These are phyloP conservation scores for Vitis hybrid DNA, from an alignment of 177 flowering plant genomes.

Conservation along the genomic window DNA sequence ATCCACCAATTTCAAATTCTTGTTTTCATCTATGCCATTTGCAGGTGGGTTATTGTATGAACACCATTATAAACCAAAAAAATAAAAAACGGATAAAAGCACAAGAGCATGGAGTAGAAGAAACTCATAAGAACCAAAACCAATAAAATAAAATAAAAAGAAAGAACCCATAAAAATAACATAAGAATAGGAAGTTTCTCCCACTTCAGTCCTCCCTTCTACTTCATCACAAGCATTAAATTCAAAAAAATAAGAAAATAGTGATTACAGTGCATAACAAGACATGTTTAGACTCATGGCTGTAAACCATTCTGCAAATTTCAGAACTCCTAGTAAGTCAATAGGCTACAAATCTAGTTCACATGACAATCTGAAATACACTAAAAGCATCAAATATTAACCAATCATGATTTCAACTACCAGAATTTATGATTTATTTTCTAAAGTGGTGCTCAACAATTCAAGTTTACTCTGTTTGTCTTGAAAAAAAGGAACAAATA, in stretches of 20 bases:
- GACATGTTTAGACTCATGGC: neutral
- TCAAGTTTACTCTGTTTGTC: too few relatives aligned
- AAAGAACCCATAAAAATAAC: neutral
- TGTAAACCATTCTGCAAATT: neutral
- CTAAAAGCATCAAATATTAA: neutral
- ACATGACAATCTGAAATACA: neutral
- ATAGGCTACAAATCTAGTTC: neutral
- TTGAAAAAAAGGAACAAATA: too few relatives aligned
- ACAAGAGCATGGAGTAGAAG: neutral
- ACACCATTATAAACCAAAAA: neutral
- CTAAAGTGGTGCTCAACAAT: too few relatives aligned
- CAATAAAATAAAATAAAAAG: neutral
- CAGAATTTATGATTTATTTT: neutral
- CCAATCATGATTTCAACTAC: neutral
- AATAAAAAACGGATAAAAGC: neutral
- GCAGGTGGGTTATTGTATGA: neutral
- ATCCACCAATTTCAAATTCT: slow-evolving; percentile 86
- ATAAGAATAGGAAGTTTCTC: neutral
- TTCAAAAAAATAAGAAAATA: too few relatives aligned
- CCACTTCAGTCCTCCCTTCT: neutral
- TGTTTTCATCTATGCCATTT: slow-evolving; percentile 51
- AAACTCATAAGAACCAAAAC: neutral
- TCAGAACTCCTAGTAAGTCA: neutral
- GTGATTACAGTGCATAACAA: too few relatives aligned
- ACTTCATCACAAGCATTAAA: too few relatives aligned